Evolutionary conservation across 176 grass and related monocot genomes (phyloP), one percentile per base, ranked within the genome.

Genomic region (Ensete ventricosum): DNA sequence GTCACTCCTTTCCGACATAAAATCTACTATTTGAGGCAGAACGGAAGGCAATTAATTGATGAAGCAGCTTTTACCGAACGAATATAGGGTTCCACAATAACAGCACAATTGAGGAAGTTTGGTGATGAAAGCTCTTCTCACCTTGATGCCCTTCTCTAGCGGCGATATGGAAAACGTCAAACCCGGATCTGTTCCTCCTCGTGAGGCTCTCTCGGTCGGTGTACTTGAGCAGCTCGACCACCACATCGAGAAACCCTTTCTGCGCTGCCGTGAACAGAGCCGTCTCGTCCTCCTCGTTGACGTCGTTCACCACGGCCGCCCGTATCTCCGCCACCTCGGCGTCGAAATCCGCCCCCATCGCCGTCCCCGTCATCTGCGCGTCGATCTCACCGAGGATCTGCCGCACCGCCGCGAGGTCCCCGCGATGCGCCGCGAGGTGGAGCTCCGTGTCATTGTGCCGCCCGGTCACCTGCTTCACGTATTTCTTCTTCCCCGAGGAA

Each of bases 401-500:
- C 63, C 84, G 82, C 76, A 99, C 84, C 8, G 79, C 91, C n/a
- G 76, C 84, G 64, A 99, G 88, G 73, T 99, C 96, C 10, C 90
- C 91, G 66, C 88, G 87, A 76, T 91, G 86, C 55, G 91, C 91
- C 58, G 96, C 90, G 70, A 99, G 86, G 87, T 99, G 96, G 82
- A 99, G 96, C 82, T 94, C 96, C 29, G 96, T 99, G 66, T 99
- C 88, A 87, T 99, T 99, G 74, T 89, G 86, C 60, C 91, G 79
- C 34, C 96, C 96, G 2, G 96, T 95, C 22, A 99, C 96, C 83
- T 95, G 91, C 81, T 99, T 99, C 62, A 99, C 91, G 65, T 99
- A 99, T 84, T 95, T 99, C 88, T 95, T 99, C 81, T 85, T 82
- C 72, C 81, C 90, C 2, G 87, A 88, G 79, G 87, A 85, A 72